Base-by-base conservation (phyloP, 2,329 filamentous ascomycete genomes). In the Immersiporthe knoxdaviesiana region DNA sequence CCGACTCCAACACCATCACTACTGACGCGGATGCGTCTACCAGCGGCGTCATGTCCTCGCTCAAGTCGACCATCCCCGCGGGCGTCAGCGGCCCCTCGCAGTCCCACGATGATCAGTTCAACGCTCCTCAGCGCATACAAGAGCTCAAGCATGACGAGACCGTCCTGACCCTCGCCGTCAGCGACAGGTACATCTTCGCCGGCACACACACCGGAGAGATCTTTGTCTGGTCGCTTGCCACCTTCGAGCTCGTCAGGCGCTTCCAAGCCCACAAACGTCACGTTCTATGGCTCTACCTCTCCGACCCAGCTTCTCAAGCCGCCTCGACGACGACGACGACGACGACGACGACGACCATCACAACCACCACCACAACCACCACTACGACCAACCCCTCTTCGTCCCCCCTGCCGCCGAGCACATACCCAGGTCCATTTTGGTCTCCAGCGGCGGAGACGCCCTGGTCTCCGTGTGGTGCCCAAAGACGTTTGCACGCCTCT, bases 181-280 rank as follows among this genome's bases (percentile, higher is more conserved):
- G 93, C 68, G 86, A 92, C 65, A 86, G 91, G 62, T 91, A 90
- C 77, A 91, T 99, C 66, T 99, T 93, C 79, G 94, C 95, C 24
- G 96, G 96, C 54, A 94, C 96, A 1, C 94, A 97, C 78, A 92
- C 93, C 72, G 96, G 96, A 71, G 93, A 97, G 81, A 97, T 99
- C 71, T 85, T 97, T 60, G 91, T 94, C 59, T 99, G 94, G 92
- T 94, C 92, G 3, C 86, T 99, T 59, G 90, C 91, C 73, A 97
- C 93, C 10, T 99, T 94, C 78, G 91, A 97, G 79, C 89, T 91
- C 64, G 87, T 92, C 37, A 85, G 88, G 56, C 90, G 90, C 37
- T 89, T 98, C 27, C 92, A 96, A 77, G 96, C 93, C 6, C 96
- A 99, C 81, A 91, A 93, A 77, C 92, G 96, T 67, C 97, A 93